Evolutionary conservation across 208 protist species (phyloP).

Genomic region (Naegleria fowleri): DNA sequence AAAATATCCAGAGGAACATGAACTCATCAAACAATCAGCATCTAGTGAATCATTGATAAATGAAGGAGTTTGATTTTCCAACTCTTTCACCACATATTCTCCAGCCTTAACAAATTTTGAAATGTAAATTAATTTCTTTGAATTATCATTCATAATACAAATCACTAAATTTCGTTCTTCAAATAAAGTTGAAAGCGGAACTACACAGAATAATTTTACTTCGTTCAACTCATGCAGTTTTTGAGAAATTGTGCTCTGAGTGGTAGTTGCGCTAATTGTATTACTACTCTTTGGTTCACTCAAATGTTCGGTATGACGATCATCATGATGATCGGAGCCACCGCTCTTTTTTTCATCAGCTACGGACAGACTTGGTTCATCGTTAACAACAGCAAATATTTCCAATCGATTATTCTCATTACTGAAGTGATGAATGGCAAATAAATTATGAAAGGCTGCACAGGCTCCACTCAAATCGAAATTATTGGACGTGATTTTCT

Average conservation of each 20-base stretch:
- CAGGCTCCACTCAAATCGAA: not conserved
- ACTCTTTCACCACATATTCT: not conserved
- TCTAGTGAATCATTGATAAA: not conserved
- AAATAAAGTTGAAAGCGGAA: not conserved
- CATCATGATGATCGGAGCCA: not conserved
- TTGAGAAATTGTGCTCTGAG: not conserved
- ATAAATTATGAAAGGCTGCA: not conserved
- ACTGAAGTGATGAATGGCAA: not conserved
- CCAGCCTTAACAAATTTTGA: not conserved
- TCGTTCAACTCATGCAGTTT: not conserved
- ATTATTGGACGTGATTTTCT: not conserved
- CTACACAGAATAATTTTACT: not conserved
- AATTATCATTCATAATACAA: slow-evolving; percentile 10
- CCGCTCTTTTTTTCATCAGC: not conserved
- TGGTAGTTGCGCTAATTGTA: no score
- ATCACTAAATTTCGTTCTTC: not conserved
- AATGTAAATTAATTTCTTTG: not conserved
- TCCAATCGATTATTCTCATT: not conserved
- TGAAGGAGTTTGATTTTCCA: not conserved
- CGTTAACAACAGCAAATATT: not conserved
- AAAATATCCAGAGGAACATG: not conserved
- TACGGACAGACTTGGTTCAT: not conserved
- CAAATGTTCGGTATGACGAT: not conserved
- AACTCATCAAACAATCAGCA: not conserved
- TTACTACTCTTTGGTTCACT: not conserved